Evolutionary conservation across 129 eudicot genomes (phyloP).

Genomic region (Lonicera japonica): DNA sequence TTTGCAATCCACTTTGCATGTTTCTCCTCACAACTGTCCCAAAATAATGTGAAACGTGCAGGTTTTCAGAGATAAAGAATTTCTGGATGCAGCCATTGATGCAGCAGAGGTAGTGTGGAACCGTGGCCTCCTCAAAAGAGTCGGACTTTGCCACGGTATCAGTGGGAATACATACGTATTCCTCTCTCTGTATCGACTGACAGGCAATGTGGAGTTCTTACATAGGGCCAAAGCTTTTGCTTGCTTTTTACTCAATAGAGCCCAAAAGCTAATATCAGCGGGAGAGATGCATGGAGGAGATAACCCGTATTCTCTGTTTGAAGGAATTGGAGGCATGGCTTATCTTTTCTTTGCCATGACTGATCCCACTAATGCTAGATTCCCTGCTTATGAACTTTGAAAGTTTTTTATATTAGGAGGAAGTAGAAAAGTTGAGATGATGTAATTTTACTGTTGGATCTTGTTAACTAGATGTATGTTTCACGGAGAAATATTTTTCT

Average conservation of each 20-base stretch:
- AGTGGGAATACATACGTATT: conserved; percentile 76
- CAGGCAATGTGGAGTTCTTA: conserved; percentile 40
- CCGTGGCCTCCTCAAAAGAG: conserved; percentile 72
- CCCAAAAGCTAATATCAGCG: conserved; percentile 48
- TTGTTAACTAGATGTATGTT: neutral
- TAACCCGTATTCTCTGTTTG: conserved; percentile 56
- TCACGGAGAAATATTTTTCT: too few relatives aligned
- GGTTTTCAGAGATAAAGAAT: conserved; percentile 54
- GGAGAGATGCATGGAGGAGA: conserved; percentile 90
- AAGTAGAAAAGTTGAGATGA: neutral
- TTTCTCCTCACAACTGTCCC: neutral
- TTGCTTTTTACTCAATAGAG: conserved; percentile 58
- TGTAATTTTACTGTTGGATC: neutral
- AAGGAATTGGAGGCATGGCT: conserved; percentile 77
- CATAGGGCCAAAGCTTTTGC: conserved; percentile 77
- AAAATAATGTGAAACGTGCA: conserved; percentile 3
- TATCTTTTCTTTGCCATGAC: conserved; percentile 69
- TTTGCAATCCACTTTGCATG: neutral
- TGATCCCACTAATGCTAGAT: conserved; percentile 54
- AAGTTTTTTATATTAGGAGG: neutral
- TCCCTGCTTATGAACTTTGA: conserved; percentile 65
- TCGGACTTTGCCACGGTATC: conserved; percentile 69
- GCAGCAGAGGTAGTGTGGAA: conserved; percentile 79
- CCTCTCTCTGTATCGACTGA: conserved; percentile 52
- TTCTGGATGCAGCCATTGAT: conserved; percentile 54